Evolutionary conservation across 148 eudicot genomes (phyloP).

Genomic region (Diospyros lotus): DNA sequence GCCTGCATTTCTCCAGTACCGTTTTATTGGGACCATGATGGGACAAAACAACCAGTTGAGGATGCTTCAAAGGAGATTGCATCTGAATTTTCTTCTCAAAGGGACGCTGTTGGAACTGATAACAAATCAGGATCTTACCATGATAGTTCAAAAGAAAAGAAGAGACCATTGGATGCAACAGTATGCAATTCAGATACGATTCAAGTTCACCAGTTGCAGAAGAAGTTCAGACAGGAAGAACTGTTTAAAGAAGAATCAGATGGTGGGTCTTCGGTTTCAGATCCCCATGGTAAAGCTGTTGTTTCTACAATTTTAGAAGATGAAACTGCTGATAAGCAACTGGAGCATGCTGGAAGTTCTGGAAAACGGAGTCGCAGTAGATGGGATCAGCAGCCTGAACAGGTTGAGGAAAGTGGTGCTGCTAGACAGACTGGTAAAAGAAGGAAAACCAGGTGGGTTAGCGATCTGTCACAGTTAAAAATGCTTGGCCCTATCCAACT

Average conservation of each 20-base stretch:
- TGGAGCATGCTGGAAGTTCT: constrained; percentile 14
- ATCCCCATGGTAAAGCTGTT: constrained; percentile 2
- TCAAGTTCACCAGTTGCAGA: constrained; percentile 3
- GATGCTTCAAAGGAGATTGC: constrained; percentile 7
- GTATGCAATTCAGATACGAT: neutral
- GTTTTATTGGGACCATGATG: neutral
- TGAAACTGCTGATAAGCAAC: constrained; percentile 7
- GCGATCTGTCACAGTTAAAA: constrained; percentile 8
- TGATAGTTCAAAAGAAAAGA: constrained; percentile 8
- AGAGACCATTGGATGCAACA: constrained; percentile 10
- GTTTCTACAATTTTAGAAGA: constrained; percentile 5
- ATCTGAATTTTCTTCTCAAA: neutral
- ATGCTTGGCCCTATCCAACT: constrained; percentile 9
- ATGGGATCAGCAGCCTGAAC: constrained; percentile 21
- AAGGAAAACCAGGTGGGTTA: constrained; percentile 30
- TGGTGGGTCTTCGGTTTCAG: neutral
- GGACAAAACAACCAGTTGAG: neutral
- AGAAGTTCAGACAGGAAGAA: constrained; percentile 18
- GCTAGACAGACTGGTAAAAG: constrained; percentile 6
- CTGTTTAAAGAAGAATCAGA: constrained; percentile 3
- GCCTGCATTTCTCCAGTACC: neutral
- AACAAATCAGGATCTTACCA: constrained; percentile 3
- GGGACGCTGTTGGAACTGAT: constrained; percentile 2
- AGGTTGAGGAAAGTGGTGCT: constrained; percentile 12
- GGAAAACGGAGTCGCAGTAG: constrained; percentile 17